Conservation (phyloP, 1,284 basidiomycete genomes). For the Kwoniella shivajii region DNA sequence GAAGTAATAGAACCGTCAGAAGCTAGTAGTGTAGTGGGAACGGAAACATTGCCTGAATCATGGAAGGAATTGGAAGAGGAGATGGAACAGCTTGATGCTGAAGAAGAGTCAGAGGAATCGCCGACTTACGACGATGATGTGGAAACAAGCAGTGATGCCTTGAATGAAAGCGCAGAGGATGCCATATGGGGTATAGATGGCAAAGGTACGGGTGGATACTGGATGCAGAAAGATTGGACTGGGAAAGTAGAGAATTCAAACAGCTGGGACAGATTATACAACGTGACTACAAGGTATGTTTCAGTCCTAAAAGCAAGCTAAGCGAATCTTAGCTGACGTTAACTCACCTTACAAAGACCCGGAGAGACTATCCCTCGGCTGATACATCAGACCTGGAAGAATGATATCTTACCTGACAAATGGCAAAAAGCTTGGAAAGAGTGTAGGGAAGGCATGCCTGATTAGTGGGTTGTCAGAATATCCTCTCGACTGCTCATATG, state of each 20-base stretch:
- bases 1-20: background rate
- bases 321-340: conserved; percentile 11
- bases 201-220: conserved; percentile 48
- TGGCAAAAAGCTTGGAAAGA: conserved; percentile 79
- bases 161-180: conserved; percentile 5
- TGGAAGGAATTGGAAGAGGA: conserved; percentile 27
- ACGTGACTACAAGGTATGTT: conserved; percentile 45
- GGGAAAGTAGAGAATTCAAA: conserved; percentile 41
- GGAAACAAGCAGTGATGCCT: background rate
- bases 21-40: conserved; percentile 9
- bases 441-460: conserved; percentile 85
- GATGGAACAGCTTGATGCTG: conserved; percentile 24
- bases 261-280: conserved; percentile 46
- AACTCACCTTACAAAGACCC: conserved; percentile 18
- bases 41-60: conserved; percentile 17
- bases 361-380: conserved; percentile 83
- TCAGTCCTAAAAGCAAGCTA: background rate
- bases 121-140: conserved; percentile 9
- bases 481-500: conserved; percentile 6
- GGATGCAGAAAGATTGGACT: conserved; percentile 52
- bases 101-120: conserved; percentile 15
- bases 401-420: conserved; percentile 75
- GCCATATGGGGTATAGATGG: conserved; percentile 48
- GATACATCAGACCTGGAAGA: conserved; percentile 99
- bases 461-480: conserved; percentile 71